Base-by-base conservation (phyloP, 345 rosid species). In the Gossypium longicalyx region DNA sequence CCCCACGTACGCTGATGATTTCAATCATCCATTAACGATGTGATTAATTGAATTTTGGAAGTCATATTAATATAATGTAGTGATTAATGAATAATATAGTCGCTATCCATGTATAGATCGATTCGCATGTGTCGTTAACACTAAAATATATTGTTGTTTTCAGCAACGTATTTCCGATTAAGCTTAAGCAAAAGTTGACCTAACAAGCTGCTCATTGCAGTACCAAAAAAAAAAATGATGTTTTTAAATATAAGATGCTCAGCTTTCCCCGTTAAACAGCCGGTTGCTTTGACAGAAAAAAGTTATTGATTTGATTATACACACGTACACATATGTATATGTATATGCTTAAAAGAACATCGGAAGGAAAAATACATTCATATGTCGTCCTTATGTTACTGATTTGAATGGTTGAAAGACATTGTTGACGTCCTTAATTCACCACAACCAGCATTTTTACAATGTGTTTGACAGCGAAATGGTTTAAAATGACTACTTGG, bases 391-490 rank as follows among this genome's bases (percentile, higher is more conserved):
- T 64, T 45, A 8, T 64, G 23, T 17, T 64, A 64, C 68, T 64
- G 4, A 10, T 17, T 70, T 48, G 43, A 67, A 67, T 67, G 57
- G 41, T 23, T 48, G 41, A 49, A 9, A 56, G 60, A 2, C 22
- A 56, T 19, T 56, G 11, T 8, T 56, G 59, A 23, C 3, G 71
- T 22, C 52, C 2, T 64, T 11, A 10, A n/a, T 19, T 43, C 57
- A 67, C 20, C 43, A 48, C 4, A n/a, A n/a, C 43, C 45, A 17
- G 47, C 73, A 27, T 29, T 69, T 69, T 69, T 69, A 27, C 60
- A 69, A 52, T 69, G 73, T 52, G 73, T 59, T 11, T 51, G 71
- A 66, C 9, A 15, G 54, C 15, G 38, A 16, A 68, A 67, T 27
- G 72, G 58, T 48, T 51, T 48, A 49, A 49, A 52, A 52, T 52